phyloP scores from a whole-genome alignment of 2,329 filamentous ascomycete species.

The Hymenoscyphus repandus region DNA sequence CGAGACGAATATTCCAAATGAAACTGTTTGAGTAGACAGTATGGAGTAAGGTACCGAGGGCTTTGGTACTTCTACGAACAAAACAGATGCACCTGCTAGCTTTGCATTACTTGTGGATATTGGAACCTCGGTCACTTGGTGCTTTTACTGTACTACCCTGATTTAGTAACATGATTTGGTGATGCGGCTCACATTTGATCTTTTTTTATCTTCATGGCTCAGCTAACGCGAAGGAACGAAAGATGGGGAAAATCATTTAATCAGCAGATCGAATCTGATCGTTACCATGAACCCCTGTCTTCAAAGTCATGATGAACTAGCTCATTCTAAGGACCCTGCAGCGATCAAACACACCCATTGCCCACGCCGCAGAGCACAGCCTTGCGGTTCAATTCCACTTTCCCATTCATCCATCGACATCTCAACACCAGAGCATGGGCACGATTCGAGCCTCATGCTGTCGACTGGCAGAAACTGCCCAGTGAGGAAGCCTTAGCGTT shows the following conservation, averaged over 20 bases:
- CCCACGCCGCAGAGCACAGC: constrained; percentile 3
- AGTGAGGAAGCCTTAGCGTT: background rate
- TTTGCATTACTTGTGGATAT: too few relatives aligned
- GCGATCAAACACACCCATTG: background rate
- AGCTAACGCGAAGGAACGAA: constrained; percentile 1
- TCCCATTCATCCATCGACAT: background rate
- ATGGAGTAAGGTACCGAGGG: background rate
- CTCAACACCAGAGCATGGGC: too few relatives aligned
- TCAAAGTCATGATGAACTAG: background rate
- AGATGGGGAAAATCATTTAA: background rate
- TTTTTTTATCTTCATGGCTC: constrained; percentile 11
- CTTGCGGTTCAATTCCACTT: background rate
- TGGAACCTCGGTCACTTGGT: too few relatives aligned
- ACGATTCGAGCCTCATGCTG: constrained; percentile 1
- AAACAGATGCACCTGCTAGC: too few relatives aligned
- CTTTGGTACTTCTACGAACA: background rate
- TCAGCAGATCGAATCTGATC: background rate
- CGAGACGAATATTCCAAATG: background rate
- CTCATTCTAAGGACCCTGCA: background rate
- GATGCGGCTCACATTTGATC: too few relatives aligned
- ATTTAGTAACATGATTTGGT: background rate
- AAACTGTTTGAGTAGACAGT: background rate
- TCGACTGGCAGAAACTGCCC: background rate
- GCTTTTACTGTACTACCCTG: background rate
- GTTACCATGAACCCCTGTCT: background rate